Base-by-base conservation (phyloP, 441 rosid genomes). In the Lepidium campestre region DNA sequence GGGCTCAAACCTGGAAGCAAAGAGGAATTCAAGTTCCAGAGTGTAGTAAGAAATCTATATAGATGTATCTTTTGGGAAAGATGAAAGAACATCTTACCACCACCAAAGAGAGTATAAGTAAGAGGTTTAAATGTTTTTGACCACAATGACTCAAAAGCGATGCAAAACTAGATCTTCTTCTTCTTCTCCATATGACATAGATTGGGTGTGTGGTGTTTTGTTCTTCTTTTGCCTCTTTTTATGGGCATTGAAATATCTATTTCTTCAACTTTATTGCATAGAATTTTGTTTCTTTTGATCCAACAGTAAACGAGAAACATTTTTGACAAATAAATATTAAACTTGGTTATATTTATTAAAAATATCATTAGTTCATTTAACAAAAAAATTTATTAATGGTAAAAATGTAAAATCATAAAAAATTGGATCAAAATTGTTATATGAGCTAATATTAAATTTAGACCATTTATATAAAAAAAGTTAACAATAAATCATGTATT, bases 1-100 rank as follows among this genome's bases (percentile, higher is more conserved):
- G 60, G 97, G 89, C 12, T 65, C 94, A 1, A 67, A 79, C 54
- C 93, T 85, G 3, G 98, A 93, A 77, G 78, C 53, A 12, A 83
- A 82, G 68, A 86, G 75, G 89, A 77, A 52, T 39, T 60, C 52
- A 44, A 34, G 62, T 32, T 42, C 72, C 25, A 49, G 49, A 32
- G 48, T 13, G 52, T 66, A 73, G 70, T 74, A 41, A 68, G 46
- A 60, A 37, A 45, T 14, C 49, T 63, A 46, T 52, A 5, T 36
- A 59, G 20, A 31, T 22, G 15, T 62, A 13, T 47, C 34, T 11
- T 55, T 34, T 42, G 72, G 77, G 46, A 46, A 54, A 73, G 77
- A 61, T 46, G 68, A 67, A 67, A 65, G 59, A 73, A 67, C 77
- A 66, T 73, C 68, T 67, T 45, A 67, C 73, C 68, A 54, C 34